phyloP scores from a whole-genome alignment of 1,284 basidiomycete genomes.

The Cutaneotrichosporon arboriforme region DNA sequence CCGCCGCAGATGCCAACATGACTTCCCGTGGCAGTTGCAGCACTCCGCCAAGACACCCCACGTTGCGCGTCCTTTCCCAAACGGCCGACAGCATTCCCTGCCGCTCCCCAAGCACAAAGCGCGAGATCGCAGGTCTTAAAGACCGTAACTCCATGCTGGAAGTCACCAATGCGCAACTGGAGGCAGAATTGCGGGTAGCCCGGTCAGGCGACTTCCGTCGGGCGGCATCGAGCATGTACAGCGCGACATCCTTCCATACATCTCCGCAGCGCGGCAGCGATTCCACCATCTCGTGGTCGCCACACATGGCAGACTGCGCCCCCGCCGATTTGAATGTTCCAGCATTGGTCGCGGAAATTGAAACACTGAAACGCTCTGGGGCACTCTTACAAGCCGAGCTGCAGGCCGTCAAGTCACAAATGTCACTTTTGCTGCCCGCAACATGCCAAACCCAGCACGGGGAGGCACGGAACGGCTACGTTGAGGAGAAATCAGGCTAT shows the following conservation, averaged over 20 bases:
- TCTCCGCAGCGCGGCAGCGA: conserved; percentile 1
- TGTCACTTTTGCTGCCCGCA: conserved; percentile 2
- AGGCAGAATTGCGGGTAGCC: not conserved
- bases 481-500: not conserved
- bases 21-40: no score
- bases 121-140: not conserved
- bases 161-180: not conserved
- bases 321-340: conserved; percentile 1
- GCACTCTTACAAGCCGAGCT: conserved; percentile 4
- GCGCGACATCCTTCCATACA: not conserved
- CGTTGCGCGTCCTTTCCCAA: no score
- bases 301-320: not conserved
- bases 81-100: not conserved
- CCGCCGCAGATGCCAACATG: no score
- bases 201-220: not conserved
- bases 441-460: not conserved
- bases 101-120: not conserved
- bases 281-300: not conserved
- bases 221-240: not conserved
- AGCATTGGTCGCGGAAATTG: conserved; percentile 8
- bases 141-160: conserved; percentile 2
- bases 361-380: conserved; percentile 1
- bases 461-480: conserved; percentile 1
- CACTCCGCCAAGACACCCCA: no score
- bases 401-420: conserved; percentile 2